A percentile compares a stretch with the other conserved stretches of the same genome.
Conservation (phyloP, 768 basidiomycete genomes). For the Lyophyllum atratum region DNA sequence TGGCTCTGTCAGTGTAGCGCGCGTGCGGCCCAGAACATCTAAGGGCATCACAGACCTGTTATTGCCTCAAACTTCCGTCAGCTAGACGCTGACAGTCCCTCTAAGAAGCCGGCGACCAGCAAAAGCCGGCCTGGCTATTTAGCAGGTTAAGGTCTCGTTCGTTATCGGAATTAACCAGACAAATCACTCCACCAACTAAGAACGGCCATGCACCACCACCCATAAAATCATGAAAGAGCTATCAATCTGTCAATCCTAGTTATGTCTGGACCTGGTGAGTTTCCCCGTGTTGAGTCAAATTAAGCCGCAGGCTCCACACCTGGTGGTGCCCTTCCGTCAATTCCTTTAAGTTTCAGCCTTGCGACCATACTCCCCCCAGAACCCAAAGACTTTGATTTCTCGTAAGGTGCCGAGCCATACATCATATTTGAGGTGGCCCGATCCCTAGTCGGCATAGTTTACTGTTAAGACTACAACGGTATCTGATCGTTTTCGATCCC, state of each 20-base stretch:
- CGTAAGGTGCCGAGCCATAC: too few relatives aligned
- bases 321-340: constrained; percentile 85
- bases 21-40: neutral
- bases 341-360: constrained; percentile 78
- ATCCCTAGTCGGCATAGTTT: too few relatives aligned
- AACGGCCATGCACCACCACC: constrained; percentile 90
- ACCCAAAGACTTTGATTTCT: too few relatives aligned
- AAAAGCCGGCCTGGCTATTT: constrained; percentile 17
- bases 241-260: constrained; percentile 68
- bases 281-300: constrained; percentile 77
- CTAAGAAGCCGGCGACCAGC: constrained; percentile 6
- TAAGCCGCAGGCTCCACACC: constrained; percentile 69
- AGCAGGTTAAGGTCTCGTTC: constrained; percentile 65
- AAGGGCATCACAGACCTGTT: neutral
- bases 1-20: neutral
- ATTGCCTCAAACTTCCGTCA: neutral
- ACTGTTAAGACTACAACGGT: too few relatives aligned
- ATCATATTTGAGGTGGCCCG: too few relatives aligned
- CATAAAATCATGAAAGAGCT: constrained; percentile 75
- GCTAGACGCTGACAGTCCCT: neutral
- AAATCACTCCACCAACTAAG: constrained; percentile 93
- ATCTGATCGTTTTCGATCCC: too few relatives aligned
- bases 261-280: constrained; percentile 49
- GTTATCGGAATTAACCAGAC: constrained; percentile 97
- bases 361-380: constrained; percentile 51